Percentiles rank a stretch among this genome's conserved stretches.
These are phyloP conservation scores for Colletotrichum neosansevieriae DNA, from an alignment of 2,329 filamentous ascomycete species.

Conservation along the genomic window DNA sequence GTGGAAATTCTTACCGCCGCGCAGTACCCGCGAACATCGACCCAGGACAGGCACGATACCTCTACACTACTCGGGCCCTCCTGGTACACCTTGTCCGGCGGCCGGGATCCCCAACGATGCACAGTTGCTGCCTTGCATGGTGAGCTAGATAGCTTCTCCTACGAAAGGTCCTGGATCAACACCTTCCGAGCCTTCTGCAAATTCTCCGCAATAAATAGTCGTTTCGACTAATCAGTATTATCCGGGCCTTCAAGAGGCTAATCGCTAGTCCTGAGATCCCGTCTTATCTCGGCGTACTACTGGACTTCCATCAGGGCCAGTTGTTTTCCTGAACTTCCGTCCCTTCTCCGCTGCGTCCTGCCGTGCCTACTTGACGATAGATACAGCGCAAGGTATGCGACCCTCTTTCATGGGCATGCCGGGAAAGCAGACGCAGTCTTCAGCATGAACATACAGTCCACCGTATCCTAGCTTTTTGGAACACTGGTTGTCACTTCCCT, in stretches of 20 bases:
- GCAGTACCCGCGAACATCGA: constrained; percentile 16
- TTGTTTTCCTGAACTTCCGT: neutral
- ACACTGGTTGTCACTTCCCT: constrained; percentile 1
- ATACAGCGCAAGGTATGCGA: constrained; percentile 6
- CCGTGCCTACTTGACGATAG: neutral
- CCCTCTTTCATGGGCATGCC: neutral
- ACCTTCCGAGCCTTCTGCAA: constrained; percentile 10
- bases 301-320: neutral
- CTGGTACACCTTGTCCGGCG: neutral
- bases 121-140: constrained; percentile 9
- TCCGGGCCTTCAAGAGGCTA: neutral
- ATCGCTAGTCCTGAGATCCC: neutral
- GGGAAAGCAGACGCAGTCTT: constrained; percentile 3
- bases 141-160: constrained; percentile 9
- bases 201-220: neutral
- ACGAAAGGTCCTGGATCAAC: constrained; percentile 24
- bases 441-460: neutral
- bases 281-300: neutral
- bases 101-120: constrained; percentile 18
- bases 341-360: neutral
- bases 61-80: constrained; percentile 14
- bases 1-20: constrained; percentile 23
- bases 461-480: neutral
- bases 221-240: neutral
- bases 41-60: constrained; percentile 13